These are phyloP conservation scores for Teratosphaeria destructans DNA, from an alignment of 2,329 filamentous ascomycete genomes.

Conservation along the genomic window DNA sequence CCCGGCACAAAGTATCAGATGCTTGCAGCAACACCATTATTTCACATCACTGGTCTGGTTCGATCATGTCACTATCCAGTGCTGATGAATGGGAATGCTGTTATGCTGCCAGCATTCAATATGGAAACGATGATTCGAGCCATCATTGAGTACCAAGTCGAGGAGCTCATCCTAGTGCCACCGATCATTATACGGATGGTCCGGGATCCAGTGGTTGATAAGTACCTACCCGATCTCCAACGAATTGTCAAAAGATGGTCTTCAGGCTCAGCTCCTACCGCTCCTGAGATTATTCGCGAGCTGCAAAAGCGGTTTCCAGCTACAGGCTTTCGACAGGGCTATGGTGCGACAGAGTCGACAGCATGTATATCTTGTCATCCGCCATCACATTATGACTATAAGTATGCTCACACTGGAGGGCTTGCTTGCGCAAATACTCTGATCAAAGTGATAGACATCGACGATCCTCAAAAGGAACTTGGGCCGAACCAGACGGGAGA, in stretches of 20 bases:
- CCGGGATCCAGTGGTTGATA: slow-evolving; percentile 41
- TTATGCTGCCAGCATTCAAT: slow-evolving; percentile 54
- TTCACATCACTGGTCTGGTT: slow-evolving; percentile 53
- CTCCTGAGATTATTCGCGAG: slow-evolving; percentile 45
- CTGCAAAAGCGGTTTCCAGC: slow-evolving; percentile 46
- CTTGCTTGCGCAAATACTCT: slow-evolving; percentile 48
- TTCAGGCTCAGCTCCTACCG: slow-evolving; percentile 50
- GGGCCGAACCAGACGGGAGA: slow-evolving; percentile 43
- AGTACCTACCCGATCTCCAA: slow-evolving; percentile 43
- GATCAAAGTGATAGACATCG: slow-evolving; percentile 47
- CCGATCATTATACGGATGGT: slow-evolving; percentile 52
- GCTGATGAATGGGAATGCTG: slow-evolving; percentile 50
- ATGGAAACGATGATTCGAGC: slow-evolving; percentile 46
- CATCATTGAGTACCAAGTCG: slow-evolving; percentile 40
- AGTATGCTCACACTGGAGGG: slow-evolving; percentile 46
- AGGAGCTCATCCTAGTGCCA: slow-evolving; percentile 48
- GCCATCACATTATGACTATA: slow-evolving; percentile 45
- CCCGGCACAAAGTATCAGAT: slow-evolving; percentile 36
- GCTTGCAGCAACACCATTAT: slow-evolving; percentile 46
- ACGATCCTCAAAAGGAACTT: slow-evolving; percentile 37
- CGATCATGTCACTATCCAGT: slow-evolving; percentile 53
- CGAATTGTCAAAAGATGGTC: slow-evolving; percentile 42
- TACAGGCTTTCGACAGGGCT: slow-evolving; percentile 54
- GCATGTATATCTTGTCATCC: slow-evolving; percentile 53
- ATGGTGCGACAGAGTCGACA: slow-evolving; percentile 60